These are phyloP conservation scores for Leishmania major DNA, from an alignment of 208 protist genomes.

Conservation along the genomic window DNA sequence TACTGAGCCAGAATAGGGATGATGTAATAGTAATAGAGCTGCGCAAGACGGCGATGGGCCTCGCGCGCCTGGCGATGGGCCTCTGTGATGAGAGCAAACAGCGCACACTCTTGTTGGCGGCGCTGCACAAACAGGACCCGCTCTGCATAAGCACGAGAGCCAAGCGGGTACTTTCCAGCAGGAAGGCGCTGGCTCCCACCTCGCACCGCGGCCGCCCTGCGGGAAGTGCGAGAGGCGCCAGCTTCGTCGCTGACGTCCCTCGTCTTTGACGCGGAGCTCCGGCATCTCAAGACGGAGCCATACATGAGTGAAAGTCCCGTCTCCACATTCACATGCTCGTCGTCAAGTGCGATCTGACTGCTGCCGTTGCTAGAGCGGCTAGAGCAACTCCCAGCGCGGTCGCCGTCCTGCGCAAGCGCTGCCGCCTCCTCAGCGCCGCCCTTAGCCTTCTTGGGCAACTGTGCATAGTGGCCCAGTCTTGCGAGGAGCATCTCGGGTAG, in stretches of 20 bases:
- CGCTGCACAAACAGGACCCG: constrained; percentile 45
- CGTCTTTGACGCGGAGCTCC: neutral
- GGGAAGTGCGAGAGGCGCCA: neutral
- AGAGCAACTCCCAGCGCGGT: neutral
- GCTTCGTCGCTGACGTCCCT: neutral
- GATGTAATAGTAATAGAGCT: constrained; percentile 63
- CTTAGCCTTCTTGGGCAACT: neutral
- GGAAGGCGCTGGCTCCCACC: constrained; percentile 7
- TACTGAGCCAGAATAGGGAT: constrained; percentile 37
- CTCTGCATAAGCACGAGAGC: constrained; percentile 54
- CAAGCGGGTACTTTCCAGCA: constrained; percentile 27
- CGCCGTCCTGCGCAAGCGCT: neutral
- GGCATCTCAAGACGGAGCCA: neutral
- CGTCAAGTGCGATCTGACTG: constrained; percentile 2
- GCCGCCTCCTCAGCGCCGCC: neutral
- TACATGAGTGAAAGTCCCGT: constrained; percentile 4
- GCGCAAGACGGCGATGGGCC: constrained; percentile 38
- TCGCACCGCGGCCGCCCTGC: too few relatives aligned
- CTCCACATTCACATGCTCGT: constrained; percentile 7
- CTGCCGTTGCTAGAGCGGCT: neutral
- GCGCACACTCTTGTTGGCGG: constrained; percentile 57
- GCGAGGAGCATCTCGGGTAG: neutral
- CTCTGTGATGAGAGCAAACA: constrained; percentile 57
- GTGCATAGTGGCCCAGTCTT: constrained; percentile 1
- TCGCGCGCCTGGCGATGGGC: constrained; percentile 42